phyloP scores from a whole-genome alignment of 164 flowering plant genomes.

The Akebia trifoliata region DNA sequence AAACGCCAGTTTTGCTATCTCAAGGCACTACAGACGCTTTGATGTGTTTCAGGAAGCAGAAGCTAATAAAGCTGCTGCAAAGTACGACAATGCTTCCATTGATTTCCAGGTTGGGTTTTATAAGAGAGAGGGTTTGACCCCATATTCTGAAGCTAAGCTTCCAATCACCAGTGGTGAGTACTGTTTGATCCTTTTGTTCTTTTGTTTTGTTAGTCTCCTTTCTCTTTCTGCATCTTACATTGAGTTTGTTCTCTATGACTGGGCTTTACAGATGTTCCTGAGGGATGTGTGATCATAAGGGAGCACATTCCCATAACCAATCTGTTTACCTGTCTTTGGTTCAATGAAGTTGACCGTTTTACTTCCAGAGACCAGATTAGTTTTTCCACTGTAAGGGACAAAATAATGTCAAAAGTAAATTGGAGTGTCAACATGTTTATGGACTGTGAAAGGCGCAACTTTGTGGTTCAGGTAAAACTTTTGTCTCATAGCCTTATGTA shows the following conservation, averaged over 20 bases:
- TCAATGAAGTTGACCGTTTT: slow-evolving; percentile 97
- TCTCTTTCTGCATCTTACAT: slow-evolving; percentile 1
- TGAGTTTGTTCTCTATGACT: slow-evolving; percentile 5
- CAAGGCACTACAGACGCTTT: slow-evolving; percentile 87
- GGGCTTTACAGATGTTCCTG: slow-evolving; percentile 79
- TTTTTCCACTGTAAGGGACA: slow-evolving; percentile 88
- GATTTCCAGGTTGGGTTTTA: slow-evolving; percentile 82
- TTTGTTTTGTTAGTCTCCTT: neutral
- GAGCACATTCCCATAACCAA: slow-evolving; percentile 90
- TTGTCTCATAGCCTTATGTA: neutral
- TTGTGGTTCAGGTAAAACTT: slow-evolving; percentile 71
- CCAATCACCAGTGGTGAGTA: slow-evolving; percentile 89
- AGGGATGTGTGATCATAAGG: slow-evolving; percentile 83
- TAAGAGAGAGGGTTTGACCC: slow-evolving; percentile 77
- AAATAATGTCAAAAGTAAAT: slow-evolving; percentile 52
- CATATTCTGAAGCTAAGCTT: slow-evolving; percentile 77
- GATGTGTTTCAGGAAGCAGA: slow-evolving; percentile 94
- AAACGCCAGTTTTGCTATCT: slow-evolving; percentile 85
- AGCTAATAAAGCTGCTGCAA: slow-evolving; percentile 90
- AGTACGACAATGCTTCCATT: slow-evolving; percentile 81
- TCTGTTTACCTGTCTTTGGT: slow-evolving; percentile 89
- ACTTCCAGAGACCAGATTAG: slow-evolving; percentile 93
- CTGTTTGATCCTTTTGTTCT: neutral
- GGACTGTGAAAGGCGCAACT: slow-evolving; percentile 93
- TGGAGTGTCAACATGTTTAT: slow-evolving; percentile 80